Evolutionary conservation across 306 rosid species (phyloP).

Genomic region (Canavalia ensiformis): DNA sequence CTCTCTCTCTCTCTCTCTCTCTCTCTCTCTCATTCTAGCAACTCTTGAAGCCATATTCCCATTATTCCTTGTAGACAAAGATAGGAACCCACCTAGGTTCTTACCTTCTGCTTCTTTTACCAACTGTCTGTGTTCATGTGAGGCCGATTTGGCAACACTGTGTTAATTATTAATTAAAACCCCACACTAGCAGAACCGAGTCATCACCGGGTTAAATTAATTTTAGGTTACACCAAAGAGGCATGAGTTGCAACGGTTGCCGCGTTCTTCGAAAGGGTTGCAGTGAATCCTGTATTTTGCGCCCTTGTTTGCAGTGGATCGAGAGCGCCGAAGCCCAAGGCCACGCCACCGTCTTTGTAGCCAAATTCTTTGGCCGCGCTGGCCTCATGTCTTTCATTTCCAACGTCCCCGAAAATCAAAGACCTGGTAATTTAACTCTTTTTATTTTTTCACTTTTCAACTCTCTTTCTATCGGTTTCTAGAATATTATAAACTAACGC

Average conservation of each 20-base stretch:
- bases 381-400: conserved; percentile 96
- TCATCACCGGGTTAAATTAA: background rate
- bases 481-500: background rate
- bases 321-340: conserved; percentile 89
- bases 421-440: conserved; percentile 66
- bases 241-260: conserved; percentile 99
- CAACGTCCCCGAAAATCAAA: conserved; percentile 82
- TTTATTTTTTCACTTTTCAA: background rate
- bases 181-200: no score
- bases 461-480: background rate
- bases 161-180: background rate
- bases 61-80: conserved; percentile 38
- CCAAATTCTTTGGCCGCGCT: conserved; percentile 98
- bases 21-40: background rate
- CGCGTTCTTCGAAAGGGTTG: conserved; percentile 97
- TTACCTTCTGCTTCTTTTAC: background rate
- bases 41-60: background rate
- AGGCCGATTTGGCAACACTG: background rate
- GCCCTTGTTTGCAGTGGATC: conserved; percentile 96
- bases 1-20: background rate
- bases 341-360: conserved; percentile 95
- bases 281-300: conserved; percentile 84
- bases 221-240: background rate
- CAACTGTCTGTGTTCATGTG: conserved; percentile 38
- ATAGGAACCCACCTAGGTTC: background rate